Base-by-base conservation (phyloP, 2,329 filamentous ascomycete species). In the Penicillium sp. region DNA sequence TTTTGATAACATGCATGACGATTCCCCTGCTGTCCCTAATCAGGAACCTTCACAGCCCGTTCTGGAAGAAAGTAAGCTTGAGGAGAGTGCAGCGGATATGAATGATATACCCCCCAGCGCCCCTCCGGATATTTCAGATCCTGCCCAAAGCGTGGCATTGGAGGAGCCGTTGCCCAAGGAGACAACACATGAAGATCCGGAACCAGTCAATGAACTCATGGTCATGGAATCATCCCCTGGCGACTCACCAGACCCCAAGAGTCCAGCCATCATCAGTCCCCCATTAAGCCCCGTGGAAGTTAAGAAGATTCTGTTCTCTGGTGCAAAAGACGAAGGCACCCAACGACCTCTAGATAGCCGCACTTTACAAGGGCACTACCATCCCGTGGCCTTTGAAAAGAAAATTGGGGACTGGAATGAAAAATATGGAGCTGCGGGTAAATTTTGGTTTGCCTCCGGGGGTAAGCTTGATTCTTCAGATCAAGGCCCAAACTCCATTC, bases 351-450 rank as follows among this genome's bases (percentile, higher is more conserved):
- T 43, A 19, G 59, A 65, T 23, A 33, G 51, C 23, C 62, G 53
- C 14, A 55, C 58, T 35, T 73, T 77, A 43, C 74, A 77, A 45
- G 81, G 80, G 58, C 75, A 77, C 47, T 86, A 85, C 62, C 73
- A 78, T 39, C 80, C 83, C 0, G 72, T 86, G 8, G 63, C 70
- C 9, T 87, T 87, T 66, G 79, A 77, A 60, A 73, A 75, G 35
- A 78, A 77, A 50, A 67, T 84, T 54, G 72, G 74, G 39, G 63
- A 76, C 25, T 79, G 80, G 54, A 80, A 84, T 65, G 73, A 80
- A 23, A 86, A 85, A 64, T 87, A 86, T 69, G 74, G 76, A 42
- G 57, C 73, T 46, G 70, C 76, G 31, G 81, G 81, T 9, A 79
- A 78, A 48, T 84, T 77, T 56, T 75, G 72, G 63, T 77, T 78